Evolutionary conservation across 2,329 filamentous ascomycete species (phyloP).

Genomic region (Arthrinium phaeospermum): DNA sequence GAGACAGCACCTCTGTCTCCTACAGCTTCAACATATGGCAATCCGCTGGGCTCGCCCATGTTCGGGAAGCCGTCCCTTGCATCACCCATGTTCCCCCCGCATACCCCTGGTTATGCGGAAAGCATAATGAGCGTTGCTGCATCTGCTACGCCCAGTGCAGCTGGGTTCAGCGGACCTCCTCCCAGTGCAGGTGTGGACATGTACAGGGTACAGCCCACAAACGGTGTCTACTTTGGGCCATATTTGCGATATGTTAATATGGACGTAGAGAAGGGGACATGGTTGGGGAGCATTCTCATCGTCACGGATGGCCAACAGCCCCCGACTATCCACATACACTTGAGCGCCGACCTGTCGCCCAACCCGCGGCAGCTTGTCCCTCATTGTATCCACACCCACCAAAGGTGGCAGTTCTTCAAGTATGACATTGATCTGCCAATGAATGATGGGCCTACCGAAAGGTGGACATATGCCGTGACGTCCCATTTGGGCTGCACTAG

Average conservation of each 20-base stretch:
- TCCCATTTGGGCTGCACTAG: conserved; percentile 97
- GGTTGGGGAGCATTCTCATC: conserved; percentile 92
- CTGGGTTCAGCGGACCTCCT: conserved; percentile 89
- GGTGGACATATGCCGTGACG: conserved; percentile 98
- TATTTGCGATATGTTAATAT: conserved; percentile 97
- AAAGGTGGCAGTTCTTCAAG: conserved; percentile 93
- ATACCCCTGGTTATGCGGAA: conserved; percentile 83
- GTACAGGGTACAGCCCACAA: conserved; percentile 92
- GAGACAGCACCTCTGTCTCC: conserved; percentile 85
- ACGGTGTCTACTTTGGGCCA: conserved; percentile 97
- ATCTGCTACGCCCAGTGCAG: conserved; percentile 74
- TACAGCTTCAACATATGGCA: conserved; percentile 76
- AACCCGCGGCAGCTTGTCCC: conserved; percentile 88
- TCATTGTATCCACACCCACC: conserved; percentile 84
- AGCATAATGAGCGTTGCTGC: conserved; percentile 83
- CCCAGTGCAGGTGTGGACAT: conserved; percentile 88
- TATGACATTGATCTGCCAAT: conserved; percentile 92
- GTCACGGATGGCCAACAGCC: conserved; percentile 91
- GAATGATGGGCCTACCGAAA: conserved; percentile 78
- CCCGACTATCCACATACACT: conserved; percentile 93
- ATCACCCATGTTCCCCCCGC: conserved; percentile 83
- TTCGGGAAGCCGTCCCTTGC: conserved; percentile 70
- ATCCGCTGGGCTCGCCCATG: conserved; percentile 73
- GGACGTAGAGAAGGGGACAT: conserved; percentile 88
- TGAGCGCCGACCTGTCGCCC: conserved; percentile 87